Conservation (phyloP, 2,329 filamentous ascomycete genomes). For the Penicillium decumbens region DNA sequence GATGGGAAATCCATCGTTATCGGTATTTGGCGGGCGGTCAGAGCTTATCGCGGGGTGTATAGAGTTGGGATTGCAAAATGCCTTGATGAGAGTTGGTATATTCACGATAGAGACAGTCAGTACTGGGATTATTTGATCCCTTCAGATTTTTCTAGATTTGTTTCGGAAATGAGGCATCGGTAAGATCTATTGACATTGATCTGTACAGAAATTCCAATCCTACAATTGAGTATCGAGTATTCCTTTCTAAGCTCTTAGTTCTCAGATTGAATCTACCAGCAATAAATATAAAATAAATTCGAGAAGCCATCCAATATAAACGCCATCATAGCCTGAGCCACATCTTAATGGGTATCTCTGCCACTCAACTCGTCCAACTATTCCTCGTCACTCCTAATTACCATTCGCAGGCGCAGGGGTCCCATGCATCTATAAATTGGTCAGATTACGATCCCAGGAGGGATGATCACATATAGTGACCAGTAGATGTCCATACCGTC, state of each 20-base stretch:
- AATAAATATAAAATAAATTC: background rate
- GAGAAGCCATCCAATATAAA: background rate
- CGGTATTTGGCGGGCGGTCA: slow-evolving; percentile 12
- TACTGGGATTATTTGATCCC: too few species aligned
- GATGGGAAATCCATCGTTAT: slow-evolving; percentile 5
- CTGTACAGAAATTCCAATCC: background rate
- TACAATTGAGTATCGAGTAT: background rate
- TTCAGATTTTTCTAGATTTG: too few species aligned
- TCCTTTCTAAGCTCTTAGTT: background rate
- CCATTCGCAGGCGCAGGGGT: slow-evolving; percentile 6
- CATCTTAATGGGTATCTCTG: background rate
- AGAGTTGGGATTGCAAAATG: background rate
- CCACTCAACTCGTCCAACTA: background rate
- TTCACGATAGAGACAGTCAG: background rate
- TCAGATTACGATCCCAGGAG: slow-evolving; percentile 5
- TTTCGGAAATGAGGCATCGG: background rate
- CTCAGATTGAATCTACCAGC: background rate
- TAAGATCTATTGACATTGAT: background rate
- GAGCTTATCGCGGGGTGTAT: slow-evolving; percentile 8
- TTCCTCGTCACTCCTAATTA: slow-evolving; percentile 4
- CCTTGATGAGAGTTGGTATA: background rate
- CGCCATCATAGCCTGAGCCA: background rate
- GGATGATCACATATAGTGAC: background rate
- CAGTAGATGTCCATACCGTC: slow-evolving; percentile 48
- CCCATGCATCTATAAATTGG: slow-evolving; percentile 27